Percentiles rank a stretch among this genome's conserved stretches.
Evolutionary conservation across 2,329 filamentous ascomycete species (phyloP).

Genomic region (Pseudogymnoascus sp.): DNA sequence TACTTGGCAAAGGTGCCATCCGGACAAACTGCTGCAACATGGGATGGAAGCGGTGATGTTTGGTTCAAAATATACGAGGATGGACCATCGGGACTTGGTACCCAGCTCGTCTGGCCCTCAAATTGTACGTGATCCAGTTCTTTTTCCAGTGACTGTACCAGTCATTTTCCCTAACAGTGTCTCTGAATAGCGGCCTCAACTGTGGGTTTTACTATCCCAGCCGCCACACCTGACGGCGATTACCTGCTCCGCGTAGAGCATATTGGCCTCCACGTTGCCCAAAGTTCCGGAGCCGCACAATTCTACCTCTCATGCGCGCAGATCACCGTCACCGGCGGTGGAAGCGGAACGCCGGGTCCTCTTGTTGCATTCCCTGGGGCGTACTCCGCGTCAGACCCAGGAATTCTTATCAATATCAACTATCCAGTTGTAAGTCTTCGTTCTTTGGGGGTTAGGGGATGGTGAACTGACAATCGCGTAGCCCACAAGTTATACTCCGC

Average conservation of each 20-base stretch:
- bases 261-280: conserved; percentile 22
- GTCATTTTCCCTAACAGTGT: background rate
- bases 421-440: conserved; percentile 25
- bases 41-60: conserved; percentile 11
- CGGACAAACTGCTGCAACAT: background rate
- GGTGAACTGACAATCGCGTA: background rate
- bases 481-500: conserved; percentile 21
- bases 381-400: conserved; percentile 29
- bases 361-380: conserved; percentile 30
- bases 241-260: conserved; percentile 31
- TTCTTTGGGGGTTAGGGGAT: background rate
- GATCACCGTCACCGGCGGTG: conserved; percentile 34
- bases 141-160: background rate
- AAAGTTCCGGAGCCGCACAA: conserved; percentile 14
- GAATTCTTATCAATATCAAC: conserved; percentile 29
- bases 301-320: conserved; percentile 32
- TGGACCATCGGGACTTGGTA: conserved; percentile 15
- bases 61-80: conserved; percentile 25
- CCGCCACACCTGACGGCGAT: conserved; percentile 30
- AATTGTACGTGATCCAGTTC: conserved; percentile 14
- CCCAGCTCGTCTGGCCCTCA: conserved; percentile 19
- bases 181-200: conserved; percentile 9
- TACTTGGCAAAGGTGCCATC: conserved; percentile 12
- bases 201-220: conserved; percentile 30
- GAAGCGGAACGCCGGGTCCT: conserved; percentile 30